Conservation (phyloP, 2,329 filamentous ascomycete species). For the Byssothecium circinans region DNA sequence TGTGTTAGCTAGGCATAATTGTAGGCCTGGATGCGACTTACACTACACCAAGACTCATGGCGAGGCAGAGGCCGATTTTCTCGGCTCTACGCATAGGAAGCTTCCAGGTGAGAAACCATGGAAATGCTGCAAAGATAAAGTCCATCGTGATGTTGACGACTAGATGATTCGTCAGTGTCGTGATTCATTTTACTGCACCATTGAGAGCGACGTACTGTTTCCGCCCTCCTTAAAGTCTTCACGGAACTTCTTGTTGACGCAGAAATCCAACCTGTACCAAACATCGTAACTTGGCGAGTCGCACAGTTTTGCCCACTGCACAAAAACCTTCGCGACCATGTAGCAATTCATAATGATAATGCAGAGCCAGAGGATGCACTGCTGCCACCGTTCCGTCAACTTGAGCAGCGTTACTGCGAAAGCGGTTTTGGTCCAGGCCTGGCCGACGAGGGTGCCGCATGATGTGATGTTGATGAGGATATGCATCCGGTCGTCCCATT, state of each 20-base stretch:
- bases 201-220: slow-evolving; percentile 48
- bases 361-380: slow-evolving; percentile 52
- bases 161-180: slow-evolving; percentile 19
- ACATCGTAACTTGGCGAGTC: slow-evolving; percentile 48
- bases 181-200: not conserved
- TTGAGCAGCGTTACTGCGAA: slow-evolving; percentile 47
- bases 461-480: slow-evolving; percentile 54
- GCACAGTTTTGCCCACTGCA: slow-evolving; percentile 56
- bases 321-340: slow-evolving; percentile 52
- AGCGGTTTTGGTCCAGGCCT: slow-evolving; percentile 43
- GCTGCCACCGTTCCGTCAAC: slow-evolving; percentile 50
- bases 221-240: slow-evolving; percentile 54
- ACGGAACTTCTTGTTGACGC: slow-evolving; percentile 44
- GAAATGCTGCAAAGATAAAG: slow-evolving; percentile 54
- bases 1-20: not conserved
- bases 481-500: slow-evolving; percentile 57
- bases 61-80: slow-evolving; percentile 54
- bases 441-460: slow-evolving; percentile 43
- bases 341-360: slow-evolving; percentile 54
- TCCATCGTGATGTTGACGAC: slow-evolving; percentile 60
- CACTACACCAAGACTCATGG: slow-evolving; percentile 49
- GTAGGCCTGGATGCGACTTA: slow-evolving; percentile 6
- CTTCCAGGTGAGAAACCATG: slow-evolving; percentile 54
- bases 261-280: slow-evolving; percentile 54
- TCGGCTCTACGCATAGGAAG: slow-evolving; percentile 53